A percentile compares a stretch with the other conserved stretches of the same genome.
phyloP scores from a whole-genome alignment of 2,329 filamentous ascomycete species.

The Ophiostoma angusticollis region DNA sequence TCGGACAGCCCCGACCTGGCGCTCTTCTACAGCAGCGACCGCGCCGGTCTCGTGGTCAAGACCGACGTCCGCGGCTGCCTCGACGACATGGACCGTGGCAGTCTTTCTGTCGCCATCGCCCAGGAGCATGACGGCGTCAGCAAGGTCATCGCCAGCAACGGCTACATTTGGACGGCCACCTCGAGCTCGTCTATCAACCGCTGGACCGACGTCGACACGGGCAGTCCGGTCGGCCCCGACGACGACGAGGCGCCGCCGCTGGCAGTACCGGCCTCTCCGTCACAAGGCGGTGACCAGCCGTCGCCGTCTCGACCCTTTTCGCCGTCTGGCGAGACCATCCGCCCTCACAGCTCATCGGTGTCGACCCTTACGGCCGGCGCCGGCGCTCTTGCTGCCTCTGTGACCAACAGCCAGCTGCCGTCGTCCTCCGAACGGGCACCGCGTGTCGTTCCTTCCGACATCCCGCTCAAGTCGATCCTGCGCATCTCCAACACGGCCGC shows the following conservation, averaged over 20 bases:
- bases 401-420: too few relatives aligned
- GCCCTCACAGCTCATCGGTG: slow-evolving; percentile 16
- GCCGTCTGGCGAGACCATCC: slow-evolving; percentile 4
- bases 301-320: slow-evolving; percentile 5
- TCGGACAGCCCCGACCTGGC: slow-evolving; percentile 76
- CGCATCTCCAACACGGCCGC: slow-evolving; percentile 72
- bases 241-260: neutral
- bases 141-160: slow-evolving; percentile 54
- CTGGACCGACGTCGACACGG: slow-evolving; percentile 77
- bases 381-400: slow-evolving; percentile 12
- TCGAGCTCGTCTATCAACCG: slow-evolving; percentile 84
- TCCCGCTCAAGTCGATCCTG: slow-evolving; percentile 66
- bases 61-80: slow-evolving; percentile 70
- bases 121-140: slow-evolving; percentile 80
- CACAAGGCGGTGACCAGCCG: too few relatives aligned
- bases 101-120: slow-evolving; percentile 76
- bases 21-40: slow-evolving; percentile 89
- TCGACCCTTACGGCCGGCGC: slow-evolving; percentile 26
- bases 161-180: slow-evolving; percentile 82
- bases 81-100: slow-evolving; percentile 60
- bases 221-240: slow-evolving; percentile 34
- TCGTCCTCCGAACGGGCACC: too few relatives aligned
- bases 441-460: slow-evolving; percentile 41
- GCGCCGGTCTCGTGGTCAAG: slow-evolving; percentile 88
- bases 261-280: too few relatives aligned